phyloP scores from a whole-genome alignment of 169 alveolate species.

The Theileria orientalis region DNA sequence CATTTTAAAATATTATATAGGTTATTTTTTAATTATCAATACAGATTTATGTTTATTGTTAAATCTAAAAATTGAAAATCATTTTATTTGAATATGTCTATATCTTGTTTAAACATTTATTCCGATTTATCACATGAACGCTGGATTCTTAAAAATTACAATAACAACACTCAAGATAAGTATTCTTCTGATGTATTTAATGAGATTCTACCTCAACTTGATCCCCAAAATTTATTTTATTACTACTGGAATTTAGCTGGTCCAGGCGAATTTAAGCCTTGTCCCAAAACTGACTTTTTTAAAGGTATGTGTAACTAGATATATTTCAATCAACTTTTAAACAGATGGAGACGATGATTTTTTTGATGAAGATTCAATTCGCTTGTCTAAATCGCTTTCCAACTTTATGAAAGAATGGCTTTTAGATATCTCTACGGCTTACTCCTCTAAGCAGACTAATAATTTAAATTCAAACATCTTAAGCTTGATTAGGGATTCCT shows the following conservation, averaged over 20 bases:
- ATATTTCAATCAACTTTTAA: background rate
- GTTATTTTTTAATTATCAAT: background rate
- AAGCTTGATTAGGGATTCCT: background rate
- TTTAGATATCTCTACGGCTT: background rate
- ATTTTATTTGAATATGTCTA: constrained; percentile 1
- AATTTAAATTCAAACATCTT: background rate
- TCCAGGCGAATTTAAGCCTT: background rate
- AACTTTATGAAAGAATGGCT: background rate
- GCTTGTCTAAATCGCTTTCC: background rate
- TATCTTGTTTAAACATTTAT: background rate
- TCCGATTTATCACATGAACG: background rate
- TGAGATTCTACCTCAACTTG: too few relatives aligned
- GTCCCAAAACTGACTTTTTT: background rate
- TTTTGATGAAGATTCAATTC: background rate
- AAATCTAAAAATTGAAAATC: background rate
- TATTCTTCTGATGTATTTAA: background rate
- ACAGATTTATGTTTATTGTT: background rate
- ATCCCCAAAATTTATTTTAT: background rate
- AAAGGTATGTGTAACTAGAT: background rate
- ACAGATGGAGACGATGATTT: background rate
- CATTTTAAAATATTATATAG: background rate
- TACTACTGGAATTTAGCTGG: background rate
- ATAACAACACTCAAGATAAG: background rate
- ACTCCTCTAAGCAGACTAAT: background rate
- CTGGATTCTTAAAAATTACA: constrained; percentile 1